These are phyloP conservation scores for Persicaria tinctoria DNA, from an alignment of 148 eudicot species.

Conservation along the genomic window DNA sequence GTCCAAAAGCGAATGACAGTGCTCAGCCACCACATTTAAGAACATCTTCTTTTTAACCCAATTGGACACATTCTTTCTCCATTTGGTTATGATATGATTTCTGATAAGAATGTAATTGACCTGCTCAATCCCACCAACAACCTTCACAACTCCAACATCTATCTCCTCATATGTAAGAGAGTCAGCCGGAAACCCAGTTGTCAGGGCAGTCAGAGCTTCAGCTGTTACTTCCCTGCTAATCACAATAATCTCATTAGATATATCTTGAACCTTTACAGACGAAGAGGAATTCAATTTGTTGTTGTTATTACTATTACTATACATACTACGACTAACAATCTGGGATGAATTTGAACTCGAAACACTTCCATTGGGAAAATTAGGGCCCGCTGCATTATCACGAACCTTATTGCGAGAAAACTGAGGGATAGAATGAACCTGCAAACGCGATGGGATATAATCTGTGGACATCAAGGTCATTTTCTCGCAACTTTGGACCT, in stretches of 20 bases:
- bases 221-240: constrained; percentile 79
- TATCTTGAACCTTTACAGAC: constrained; percentile 27
- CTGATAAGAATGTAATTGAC: constrained; percentile 87
- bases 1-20: constrained; percentile 65
- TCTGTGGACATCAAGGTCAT: too few relatives aligned
- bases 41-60: constrained; percentile 83
- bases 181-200: constrained; percentile 91
- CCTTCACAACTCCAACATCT: constrained; percentile 66
- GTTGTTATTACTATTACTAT: neutral
- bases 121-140: constrained; percentile 91
- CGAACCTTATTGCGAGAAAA: constrained; percentile 17
- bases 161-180: constrained; percentile 82
- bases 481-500: too few relatives aligned
- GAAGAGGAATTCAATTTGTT: constrained; percentile 7
- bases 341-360: constrained; percentile 16
- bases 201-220: constrained; percentile 75
- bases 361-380: constrained; percentile 17
- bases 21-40: constrained; percentile 59
- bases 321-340: neutral
- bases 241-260: constrained; percentile 86
- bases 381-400: constrained; percentile 3
- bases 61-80: constrained; percentile 73
- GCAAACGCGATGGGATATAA: constrained; percentile 25
- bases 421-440: constrained; percentile 44
- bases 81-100: constrained; percentile 75